These are phyloP conservation scores for Olyra latifolia DNA, from an alignment of 176 grass and related monocot genomes.

Conservation along the genomic window DNA sequence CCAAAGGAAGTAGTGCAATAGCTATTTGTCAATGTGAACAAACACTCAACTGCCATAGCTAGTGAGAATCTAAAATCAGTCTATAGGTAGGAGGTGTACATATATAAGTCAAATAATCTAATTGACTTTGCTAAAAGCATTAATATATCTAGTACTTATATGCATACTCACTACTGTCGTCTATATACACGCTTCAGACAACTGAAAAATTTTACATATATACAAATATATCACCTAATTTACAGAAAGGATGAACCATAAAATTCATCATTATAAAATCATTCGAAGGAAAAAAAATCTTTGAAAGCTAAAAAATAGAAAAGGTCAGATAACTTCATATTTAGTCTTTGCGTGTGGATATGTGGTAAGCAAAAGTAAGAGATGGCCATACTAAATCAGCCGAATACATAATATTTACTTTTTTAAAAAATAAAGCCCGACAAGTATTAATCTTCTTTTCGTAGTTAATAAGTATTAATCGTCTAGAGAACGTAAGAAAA, in stretches of 20 bases:
- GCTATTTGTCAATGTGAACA: not conserved
- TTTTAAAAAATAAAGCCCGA: not conserved
- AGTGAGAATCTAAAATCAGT: not conserved
- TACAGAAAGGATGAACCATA: not conserved
- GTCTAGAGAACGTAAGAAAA: not conserved
- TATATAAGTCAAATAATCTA: not conserved
- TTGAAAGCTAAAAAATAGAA: not conserved
- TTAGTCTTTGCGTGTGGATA: not conserved
- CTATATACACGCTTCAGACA: not conserved
- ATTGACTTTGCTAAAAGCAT: not conserved
- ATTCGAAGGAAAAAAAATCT: not conserved
- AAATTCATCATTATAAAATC: not conserved
- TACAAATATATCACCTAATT: not conserved
- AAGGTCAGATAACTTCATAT: not conserved
- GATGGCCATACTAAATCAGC: not conserved
- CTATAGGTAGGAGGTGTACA: not conserved
- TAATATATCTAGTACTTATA: not conserved
- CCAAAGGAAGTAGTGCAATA: too few species aligned
- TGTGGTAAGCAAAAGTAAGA: not conserved
- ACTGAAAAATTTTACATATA: not conserved
- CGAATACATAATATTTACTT: too few species aligned
- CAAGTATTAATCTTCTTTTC: too few species aligned
- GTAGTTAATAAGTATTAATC: not conserved
- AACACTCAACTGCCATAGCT: not conserved
- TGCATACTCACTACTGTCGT: not conserved